Percentiles rank a stretch among this genome's conserved stretches.
Evolutionary conservation across 2,329 filamentous ascomycete genomes (phyloP).

Genomic region (Stemphylium lycopersici): DNA sequence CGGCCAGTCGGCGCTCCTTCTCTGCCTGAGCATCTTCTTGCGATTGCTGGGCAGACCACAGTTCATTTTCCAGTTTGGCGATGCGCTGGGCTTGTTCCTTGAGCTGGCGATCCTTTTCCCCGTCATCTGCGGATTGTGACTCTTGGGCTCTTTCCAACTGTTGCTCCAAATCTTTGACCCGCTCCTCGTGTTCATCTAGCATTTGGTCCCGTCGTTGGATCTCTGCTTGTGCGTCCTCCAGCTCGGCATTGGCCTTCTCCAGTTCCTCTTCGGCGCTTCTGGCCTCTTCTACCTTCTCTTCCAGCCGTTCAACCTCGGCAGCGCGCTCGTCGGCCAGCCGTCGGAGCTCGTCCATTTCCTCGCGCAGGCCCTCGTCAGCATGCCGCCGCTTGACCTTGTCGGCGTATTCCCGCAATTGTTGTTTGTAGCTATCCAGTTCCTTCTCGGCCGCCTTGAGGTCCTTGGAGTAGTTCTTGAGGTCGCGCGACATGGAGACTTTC

Average conservation of each 20-base stretch:
- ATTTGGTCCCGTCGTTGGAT: conserved; percentile 41
- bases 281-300: conserved; percentile 43
- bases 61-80: conserved; percentile 34
- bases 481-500: conserved; percentile 85
- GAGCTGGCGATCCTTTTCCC: conserved; percentile 41
- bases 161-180: conserved; percentile 43
- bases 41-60: conserved; percentile 33
- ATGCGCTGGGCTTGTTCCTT: conserved; percentile 39
- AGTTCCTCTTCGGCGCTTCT: conserved; percentile 42
- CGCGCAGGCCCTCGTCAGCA: conserved; percentile 71
- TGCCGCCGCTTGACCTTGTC: conserved; percentile 80
- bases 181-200: conserved; percentile 47
- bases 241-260: conserved; percentile 43
- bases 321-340: conserved; percentile 53
- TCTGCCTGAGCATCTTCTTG: conserved; percentile 31
- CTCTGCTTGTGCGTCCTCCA: conserved; percentile 45
- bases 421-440: conserved; percentile 81
- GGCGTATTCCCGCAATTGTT: conserved; percentile 81
- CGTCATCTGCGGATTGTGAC: conserved; percentile 33
- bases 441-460: conserved; percentile 80
- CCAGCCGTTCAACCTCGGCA: conserved; percentile 43
- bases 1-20: conserved; percentile 36
- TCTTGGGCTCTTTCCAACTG: conserved; percentile 41
- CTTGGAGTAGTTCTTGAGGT: conserved; percentile 86
- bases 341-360: conserved; percentile 61